These are phyloP conservation scores for Pistacia vera DNA, from an alignment of 345 rosid genomes.

Conservation along the genomic window DNA sequence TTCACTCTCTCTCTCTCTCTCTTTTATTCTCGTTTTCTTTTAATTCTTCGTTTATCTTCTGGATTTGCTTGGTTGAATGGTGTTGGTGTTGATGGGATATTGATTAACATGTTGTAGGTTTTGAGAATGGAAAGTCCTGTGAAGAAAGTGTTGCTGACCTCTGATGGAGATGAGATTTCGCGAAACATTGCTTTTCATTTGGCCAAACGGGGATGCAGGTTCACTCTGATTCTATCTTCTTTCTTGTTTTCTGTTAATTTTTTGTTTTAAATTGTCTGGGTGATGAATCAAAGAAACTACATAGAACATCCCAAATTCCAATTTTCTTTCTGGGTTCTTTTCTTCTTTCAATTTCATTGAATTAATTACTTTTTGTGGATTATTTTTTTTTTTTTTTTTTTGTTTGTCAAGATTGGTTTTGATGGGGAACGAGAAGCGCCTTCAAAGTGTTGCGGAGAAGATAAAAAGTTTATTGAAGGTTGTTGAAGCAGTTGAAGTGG, in stretches of 20 bases:
- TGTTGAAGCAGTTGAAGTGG: conserved; percentile 47
- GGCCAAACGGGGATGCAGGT: conserved; percentile 89
- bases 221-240: background rate
- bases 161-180: conserved; percentile 77
- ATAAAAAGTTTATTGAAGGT: conserved; percentile 38
- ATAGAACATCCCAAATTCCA: too few relatives aligned
- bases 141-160: conserved; percentile 81
- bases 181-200: conserved; percentile 67
- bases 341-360: background rate
- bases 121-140: conserved; percentile 44
- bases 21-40: background rate
- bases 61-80: conserved; percentile 5
- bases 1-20: background rate
- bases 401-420: conserved; percentile 59
- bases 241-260: background rate
- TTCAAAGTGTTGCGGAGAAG: conserved; percentile 45
- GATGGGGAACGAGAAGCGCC: conserved; percentile 67
- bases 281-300: background rate
- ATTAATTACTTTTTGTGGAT: background rate
- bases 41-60: background rate
- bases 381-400: background rate
- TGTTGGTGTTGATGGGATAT: background rate
- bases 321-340: background rate
- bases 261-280: background rate
- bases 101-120: background rate